Percentiles rank a stretch among this genome's conserved stretches.
Conservation (phyloP, 2,329 filamentous ascomycete species). For the Tolypocladium endophyticum region DNA sequence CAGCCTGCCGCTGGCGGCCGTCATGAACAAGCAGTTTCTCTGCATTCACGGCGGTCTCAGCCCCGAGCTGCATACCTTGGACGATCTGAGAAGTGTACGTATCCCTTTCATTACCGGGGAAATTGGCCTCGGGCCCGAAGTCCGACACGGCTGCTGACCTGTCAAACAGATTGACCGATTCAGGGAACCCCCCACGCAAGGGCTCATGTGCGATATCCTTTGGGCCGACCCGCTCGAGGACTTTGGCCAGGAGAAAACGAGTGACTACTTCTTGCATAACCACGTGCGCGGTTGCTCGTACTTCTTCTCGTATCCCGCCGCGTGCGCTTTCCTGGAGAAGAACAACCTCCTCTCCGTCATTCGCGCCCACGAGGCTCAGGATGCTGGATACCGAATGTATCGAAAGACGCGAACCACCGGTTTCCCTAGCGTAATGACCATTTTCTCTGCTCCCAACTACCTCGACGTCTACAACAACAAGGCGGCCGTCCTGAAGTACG, state of each 20-base stretch:
- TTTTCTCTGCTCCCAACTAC: conserved; percentile 98
- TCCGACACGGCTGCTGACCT: neutral
- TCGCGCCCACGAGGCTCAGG: conserved; percentile 94
- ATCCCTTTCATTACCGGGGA: no score
- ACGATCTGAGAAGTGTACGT: conserved; percentile 76
- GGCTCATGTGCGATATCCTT: conserved; percentile 97
- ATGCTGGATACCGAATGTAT: conserved; percentile 98
- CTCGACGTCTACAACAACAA: conserved; percentile 99
- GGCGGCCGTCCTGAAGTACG: conserved; percentile 95
- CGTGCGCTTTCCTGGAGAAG: conserved; percentile 95
- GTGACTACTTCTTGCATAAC: conserved; percentile 96
- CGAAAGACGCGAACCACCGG: conserved; percentile 95
- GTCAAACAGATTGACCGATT: conserved; percentile 78
- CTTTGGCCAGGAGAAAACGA: conserved; percentile 97
- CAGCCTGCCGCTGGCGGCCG: conserved; percentile 78
- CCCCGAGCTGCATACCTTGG: conserved; percentile 89
- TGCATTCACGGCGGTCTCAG: conserved; percentile 96
- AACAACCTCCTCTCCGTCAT: conserved; percentile 97
- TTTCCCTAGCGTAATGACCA: conserved; percentile 99
- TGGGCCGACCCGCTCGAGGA: conserved; percentile 98
- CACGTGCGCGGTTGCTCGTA: conserved; percentile 97
- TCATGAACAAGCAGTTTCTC: conserved; percentile 99
- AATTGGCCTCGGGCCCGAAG: neutral
- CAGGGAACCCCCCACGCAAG: conserved; percentile 92
- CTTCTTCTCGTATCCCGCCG: conserved; percentile 97